Percentiles rank a stretch among this genome's conserved stretches.
phyloP scores from a whole-genome alignment of 768 basidiomycete genomes.

The Mycena kentingensis region DNA sequence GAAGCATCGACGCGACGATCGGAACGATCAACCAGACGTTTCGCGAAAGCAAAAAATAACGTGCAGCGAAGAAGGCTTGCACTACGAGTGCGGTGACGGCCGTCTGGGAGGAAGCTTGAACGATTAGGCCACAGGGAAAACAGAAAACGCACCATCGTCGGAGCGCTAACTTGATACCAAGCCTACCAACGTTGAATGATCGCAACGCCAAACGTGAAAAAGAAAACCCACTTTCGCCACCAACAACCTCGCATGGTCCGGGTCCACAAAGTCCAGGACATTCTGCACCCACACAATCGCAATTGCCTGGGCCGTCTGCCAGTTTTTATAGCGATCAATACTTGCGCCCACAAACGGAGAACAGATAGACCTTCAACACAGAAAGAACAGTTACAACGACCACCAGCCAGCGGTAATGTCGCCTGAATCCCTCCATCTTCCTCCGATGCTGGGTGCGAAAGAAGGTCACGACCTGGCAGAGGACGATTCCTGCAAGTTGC shows the following conservation, averaged over 20 bases:
- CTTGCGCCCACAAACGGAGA: neutral
- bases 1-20: conserved; percentile 12
- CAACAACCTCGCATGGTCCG: conserved; percentile 15
- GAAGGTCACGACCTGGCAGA: conserved; percentile 16
- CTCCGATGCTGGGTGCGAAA: conserved; percentile 4
- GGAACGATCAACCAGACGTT: conserved; percentile 3
- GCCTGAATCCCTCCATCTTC: conserved; percentile 15
- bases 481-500: conserved; percentile 8
- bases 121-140: neutral
- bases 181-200: too few species aligned
- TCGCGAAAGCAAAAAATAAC: conserved; percentile 14
- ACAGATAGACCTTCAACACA: conserved; percentile 8
- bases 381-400: conserved; percentile 8
- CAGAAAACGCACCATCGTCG: conserved; percentile 7
- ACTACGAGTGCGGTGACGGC: conserved; percentile 10
- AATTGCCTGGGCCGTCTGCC: conserved; percentile 14
- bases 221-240: too few species aligned
- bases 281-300: conserved; percentile 18
- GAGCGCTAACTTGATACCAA: conserved; percentile 19
- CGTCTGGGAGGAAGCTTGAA: conserved; percentile 2
- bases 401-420: conserved; percentile 19
- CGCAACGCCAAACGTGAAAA: too few species aligned
- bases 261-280: conserved; percentile 11
- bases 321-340: too few species aligned
- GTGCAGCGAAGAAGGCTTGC: conserved; percentile 17